phyloP scores from a whole-genome alignment of 2,329 filamentous ascomycete species.

The Aspergillus nomiae region DNA sequence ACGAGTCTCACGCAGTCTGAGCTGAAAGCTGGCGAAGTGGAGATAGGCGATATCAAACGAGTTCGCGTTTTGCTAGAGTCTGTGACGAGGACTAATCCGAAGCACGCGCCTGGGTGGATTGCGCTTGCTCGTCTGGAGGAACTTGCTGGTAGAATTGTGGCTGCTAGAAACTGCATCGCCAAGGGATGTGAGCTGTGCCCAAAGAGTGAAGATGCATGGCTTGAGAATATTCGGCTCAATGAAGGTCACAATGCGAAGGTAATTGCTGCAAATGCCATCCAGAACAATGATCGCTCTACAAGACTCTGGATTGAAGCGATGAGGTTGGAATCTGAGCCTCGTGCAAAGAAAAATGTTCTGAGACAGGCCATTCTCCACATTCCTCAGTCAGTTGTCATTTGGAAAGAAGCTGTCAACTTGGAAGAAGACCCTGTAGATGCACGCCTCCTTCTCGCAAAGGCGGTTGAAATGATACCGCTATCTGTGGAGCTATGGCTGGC shows the following conservation, averaged over 20 bases:
- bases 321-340: slow-evolving; percentile 79
- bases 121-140: slow-evolving; percentile 91
- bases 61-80: slow-evolving; percentile 91
- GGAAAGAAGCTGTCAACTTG: slow-evolving; percentile 95
- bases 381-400: slow-evolving; percentile 91
- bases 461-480: slow-evolving; percentile 89
- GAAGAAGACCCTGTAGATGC: slow-evolving; percentile 91
- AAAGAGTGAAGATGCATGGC: slow-evolving; percentile 92
- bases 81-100: slow-evolving; percentile 94
- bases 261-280: slow-evolving; percentile 90
- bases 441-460: slow-evolving; percentile 84
- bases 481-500: slow-evolving; percentile 96
- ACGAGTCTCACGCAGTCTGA: slow-evolving; percentile 86
- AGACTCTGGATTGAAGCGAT: slow-evolving; percentile 94
- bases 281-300: slow-evolving; percentile 85
- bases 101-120: slow-evolving; percentile 93
- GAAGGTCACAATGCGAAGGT: slow-evolving; percentile 92
- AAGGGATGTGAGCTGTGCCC: slow-evolving; percentile 88
- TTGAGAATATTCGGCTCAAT: slow-evolving; percentile 93
- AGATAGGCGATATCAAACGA: slow-evolving; percentile 93
- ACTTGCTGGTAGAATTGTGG: slow-evolving; percentile 85
- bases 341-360: slow-evolving; percentile 89
- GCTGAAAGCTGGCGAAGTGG: slow-evolving; percentile 74
- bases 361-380: slow-evolving; percentile 89
- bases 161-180: slow-evolving; percentile 83